A percentile compares a stretch with the other conserved stretches of the same genome.
Conservation (phyloP, 2,329 filamentous ascomycete species). For the Phialocephala sp. region DNA sequence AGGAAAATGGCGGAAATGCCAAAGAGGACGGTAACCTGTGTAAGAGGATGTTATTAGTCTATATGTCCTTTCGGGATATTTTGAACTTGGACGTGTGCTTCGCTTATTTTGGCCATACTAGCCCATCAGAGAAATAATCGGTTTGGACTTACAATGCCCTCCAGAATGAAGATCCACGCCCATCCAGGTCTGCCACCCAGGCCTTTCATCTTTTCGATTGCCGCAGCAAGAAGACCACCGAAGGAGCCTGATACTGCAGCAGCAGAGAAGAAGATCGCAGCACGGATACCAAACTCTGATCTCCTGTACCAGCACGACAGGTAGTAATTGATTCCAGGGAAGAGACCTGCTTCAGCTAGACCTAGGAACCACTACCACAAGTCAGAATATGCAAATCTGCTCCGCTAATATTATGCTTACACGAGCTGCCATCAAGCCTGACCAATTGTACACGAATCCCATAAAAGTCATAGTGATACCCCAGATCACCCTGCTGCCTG, state of each 20-base stretch:
- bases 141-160: slow-evolving; percentile 60
- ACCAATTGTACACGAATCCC: slow-evolving; percentile 42
- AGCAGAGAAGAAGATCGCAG: slow-evolving; percentile 83
- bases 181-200: slow-evolving; percentile 62
- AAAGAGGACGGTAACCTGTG: slow-evolving; percentile 62
- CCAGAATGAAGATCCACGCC: slow-evolving; percentile 72
- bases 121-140: neutral
- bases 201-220: slow-evolving; percentile 72
- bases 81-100: neutral
- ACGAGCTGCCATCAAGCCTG: slow-evolving; percentile 41
- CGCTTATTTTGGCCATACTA: neutral
- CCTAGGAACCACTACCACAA: slow-evolving; percentile 64
- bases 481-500: slow-evolving; percentile 59
- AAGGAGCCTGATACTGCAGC: slow-evolving; percentile 81
- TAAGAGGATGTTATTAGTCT: neutral
- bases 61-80: neutral
- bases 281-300: slow-evolving; percentile 78
- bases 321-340: slow-evolving; percentile 80
- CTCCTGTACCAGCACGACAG: slow-evolving; percentile 85
- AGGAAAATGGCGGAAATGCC: slow-evolving; percentile 75
- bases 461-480: slow-evolving; percentile 68
- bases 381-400: neutral
- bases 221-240: slow-evolving; percentile 74
- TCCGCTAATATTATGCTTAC: slow-evolving; percentile 21
- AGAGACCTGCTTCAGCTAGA: slow-evolving; percentile 75